Evolutionary conservation across 306 rosid genomes (phyloP), one percentile per base, ranked within the genome.

Genomic region (Echinosophora koreensis): DNA sequence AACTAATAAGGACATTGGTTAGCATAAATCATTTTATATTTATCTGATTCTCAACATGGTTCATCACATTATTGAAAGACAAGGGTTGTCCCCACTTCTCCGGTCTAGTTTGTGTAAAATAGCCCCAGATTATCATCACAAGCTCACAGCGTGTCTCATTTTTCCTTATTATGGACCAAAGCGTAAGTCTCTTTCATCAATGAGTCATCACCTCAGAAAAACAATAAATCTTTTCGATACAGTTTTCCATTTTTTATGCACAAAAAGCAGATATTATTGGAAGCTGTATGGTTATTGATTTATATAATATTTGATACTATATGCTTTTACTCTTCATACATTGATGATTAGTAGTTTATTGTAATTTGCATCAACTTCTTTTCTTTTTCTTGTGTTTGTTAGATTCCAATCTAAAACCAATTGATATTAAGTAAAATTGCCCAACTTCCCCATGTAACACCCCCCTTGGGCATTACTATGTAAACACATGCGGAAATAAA

Each of bases 61-160:
- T 58, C 68, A 57, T 17, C 28, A 14, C 77, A 73, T 42, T 73
- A 57, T 73, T 41, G 68, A 47, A 57, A 73, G 67, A 56, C 68
- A 73, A 57, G 44, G 44, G 3, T 5, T 14, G 67, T 58, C 67
- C 77, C 56, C 41, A 41, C 56, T 32, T 56, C 66, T 8, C 6
- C 16, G 16, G 63, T 35, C 62, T 69, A 49, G 4, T 51, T 39
- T 65, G 22, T 69, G 30, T n/a, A 44, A 44, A 18, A 44, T 42
- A 4, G 17, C 71, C 35, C 69, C 55, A 65, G 8, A 41, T 41
- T 8, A 17, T 41, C 54, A 41, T 65, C 15, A 38, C 22, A 22
- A 22, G 22, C 22, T 22, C 22, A 22, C 27, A 8, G 5, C 71
- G 16, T 41, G 71, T 41, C 16, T 17, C 54, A 37, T 41, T 41